These are phyloP conservation scores for Lasiosphaeria hispida DNA, from an alignment of 495 filamentous ascomycete genomes.

Conservation along the genomic window DNA sequence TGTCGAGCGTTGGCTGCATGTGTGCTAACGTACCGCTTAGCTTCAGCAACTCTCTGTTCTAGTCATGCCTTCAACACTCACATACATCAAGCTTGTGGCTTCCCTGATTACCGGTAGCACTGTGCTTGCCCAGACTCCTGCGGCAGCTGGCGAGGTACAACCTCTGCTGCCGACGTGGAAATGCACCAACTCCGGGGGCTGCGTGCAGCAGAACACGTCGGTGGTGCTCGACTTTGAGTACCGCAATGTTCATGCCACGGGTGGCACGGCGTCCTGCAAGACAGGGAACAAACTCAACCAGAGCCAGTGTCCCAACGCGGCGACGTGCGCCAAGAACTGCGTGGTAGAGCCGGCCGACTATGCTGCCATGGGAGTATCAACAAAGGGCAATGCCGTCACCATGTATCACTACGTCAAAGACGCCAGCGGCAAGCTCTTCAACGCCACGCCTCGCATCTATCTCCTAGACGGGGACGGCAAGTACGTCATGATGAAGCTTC, in stretches of 20 bases:
- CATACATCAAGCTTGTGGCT: neutral
- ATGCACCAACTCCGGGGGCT: slow-evolving; percentile 52
- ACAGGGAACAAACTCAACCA: slow-evolving; percentile 54
- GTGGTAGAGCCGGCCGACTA: slow-evolving; percentile 51
- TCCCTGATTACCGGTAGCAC: slow-evolving; percentile 1
- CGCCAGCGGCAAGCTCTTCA: slow-evolving; percentile 32
- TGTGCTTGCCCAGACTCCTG: slow-evolving; percentile 4
- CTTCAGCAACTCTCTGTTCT: neutral
- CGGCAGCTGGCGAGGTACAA: slow-evolving; percentile 33
- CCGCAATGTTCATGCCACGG: slow-evolving; percentile 17
- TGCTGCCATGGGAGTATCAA: slow-evolving; percentile 40
- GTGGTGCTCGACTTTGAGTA: slow-evolving; percentile 56
- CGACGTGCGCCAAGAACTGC: slow-evolving; percentile 48
- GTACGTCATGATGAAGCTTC: slow-evolving; percentile 60
- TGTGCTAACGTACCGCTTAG: neutral
- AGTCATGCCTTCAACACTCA: neutral
- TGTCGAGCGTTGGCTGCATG: neutral
- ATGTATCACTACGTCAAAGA: slow-evolving; percentile 55
- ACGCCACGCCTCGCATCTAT: slow-evolving; percentile 62
- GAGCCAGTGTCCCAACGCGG: slow-evolving; percentile 46
- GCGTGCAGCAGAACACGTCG: slow-evolving; percentile 48
- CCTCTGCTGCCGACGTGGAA: slow-evolving; percentile 54
- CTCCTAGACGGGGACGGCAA: slow-evolving; percentile 49
- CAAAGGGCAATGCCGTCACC: slow-evolving; percentile 46
- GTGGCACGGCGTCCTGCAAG: slow-evolving; percentile 25